Percentiles rank a stretch among this genome's conserved stretches.
These are phyloP conservation scores for Orbilia ellipsospora DNA, from an alignment of 2,329 filamentous ascomycete genomes.

Conservation along the genomic window DNA sequence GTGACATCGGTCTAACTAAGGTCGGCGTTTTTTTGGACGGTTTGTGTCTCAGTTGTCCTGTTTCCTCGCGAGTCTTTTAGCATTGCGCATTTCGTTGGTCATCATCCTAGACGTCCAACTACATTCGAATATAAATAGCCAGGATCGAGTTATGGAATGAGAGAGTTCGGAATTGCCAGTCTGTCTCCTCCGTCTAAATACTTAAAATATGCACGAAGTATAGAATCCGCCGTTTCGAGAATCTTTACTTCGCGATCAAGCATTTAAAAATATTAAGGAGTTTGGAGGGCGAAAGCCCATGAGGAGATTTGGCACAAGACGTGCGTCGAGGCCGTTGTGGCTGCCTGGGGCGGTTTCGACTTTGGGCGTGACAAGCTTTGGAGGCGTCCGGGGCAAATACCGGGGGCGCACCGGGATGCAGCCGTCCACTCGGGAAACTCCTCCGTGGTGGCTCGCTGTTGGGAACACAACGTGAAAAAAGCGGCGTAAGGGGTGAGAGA, in stretches of 20 bases:
- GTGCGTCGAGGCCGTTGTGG: slow-evolving; percentile 23
- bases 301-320: slow-evolving; percentile 17
- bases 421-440: neutral
- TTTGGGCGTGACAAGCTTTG: neutral
- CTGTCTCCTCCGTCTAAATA: no score
- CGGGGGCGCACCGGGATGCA: neutral
- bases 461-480: slow-evolving; percentile 3
- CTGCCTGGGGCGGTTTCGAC: slow-evolving; percentile 15
- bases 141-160: slow-evolving; percentile 19
- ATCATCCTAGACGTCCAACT: neutral
- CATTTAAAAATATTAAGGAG: slow-evolving; percentile 28
- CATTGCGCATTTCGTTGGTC: slow-evolving; percentile 29
- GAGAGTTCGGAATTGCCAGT: neutral
- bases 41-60: slow-evolving; percentile 15
- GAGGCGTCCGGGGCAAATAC: neutral
- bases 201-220: slow-evolving; percentile 8
- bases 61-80: slow-evolving; percentile 3
- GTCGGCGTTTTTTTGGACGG: slow-evolving; percentile 36
- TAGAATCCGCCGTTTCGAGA: slow-evolving; percentile 23
- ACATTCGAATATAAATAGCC: slow-evolving; percentile 34
- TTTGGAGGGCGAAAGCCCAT: slow-evolving; percentile 7
- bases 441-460: neutral
- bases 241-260: slow-evolving; percentile 9
- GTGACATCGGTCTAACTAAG: slow-evolving; percentile 19
- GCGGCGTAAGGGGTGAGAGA: neutral